phyloP scores from a whole-genome alignment of 78 protist species.

The Dictyostelium discoideum region dicty_2.7 NC_007088.5:3010001-3010500 shows the following conservation, averaged over 20 bases:
- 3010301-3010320: slow-evolving; percentile 70
- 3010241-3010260: slow-evolving; percentile 62
- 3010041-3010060: slow-evolving; percentile 71
- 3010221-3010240: neutral
- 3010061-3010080: slow-evolving; percentile 54
- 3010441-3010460: slow-evolving; percentile 49
- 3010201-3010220: neutral
- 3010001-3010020: slow-evolving; percentile 10
- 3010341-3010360: neutral
- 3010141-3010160: neutral
- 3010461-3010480: slow-evolving; percentile 7
- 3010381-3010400: slow-evolving; percentile 51
- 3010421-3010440: slow-evolving; percentile 4
- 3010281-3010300: slow-evolving; percentile 43
- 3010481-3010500: slow-evolving; percentile 42
- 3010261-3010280: slow-evolving; percentile 65
- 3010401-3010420: slow-evolving; percentile 58
- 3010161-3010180: neutral
- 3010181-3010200: neutral
- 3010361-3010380: slow-evolving; percentile 64
- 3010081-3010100: slow-evolving; percentile 51
- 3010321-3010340: neutral
- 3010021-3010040: neutral
- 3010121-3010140: neutral
- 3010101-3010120: slow-evolving; percentile 60